Conservation (phyloP, 2,329 filamentous ascomycete genomes). For the Cryphonectria carpinicola region DNA sequence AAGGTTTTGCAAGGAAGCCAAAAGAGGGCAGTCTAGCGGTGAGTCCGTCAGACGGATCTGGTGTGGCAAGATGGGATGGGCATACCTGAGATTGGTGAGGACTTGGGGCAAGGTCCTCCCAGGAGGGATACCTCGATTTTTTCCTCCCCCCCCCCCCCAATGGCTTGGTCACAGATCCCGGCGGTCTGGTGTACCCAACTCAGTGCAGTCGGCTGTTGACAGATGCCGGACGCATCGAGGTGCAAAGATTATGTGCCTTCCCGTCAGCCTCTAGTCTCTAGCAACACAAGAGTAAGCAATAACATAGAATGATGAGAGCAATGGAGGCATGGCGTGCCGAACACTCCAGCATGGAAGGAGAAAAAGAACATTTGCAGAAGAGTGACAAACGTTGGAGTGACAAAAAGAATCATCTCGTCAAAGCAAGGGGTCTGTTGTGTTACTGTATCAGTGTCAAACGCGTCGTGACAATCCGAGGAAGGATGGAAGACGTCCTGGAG, state of each 20-base stretch:
- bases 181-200: conserved; percentile 10
- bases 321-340: conserved; percentile 15
- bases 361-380: conserved; percentile 9
- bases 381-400: neutral
- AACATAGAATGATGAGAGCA: neutral
- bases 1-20: conserved; percentile 1
- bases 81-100: neutral
- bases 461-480: neutral
- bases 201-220: conserved; percentile 22
- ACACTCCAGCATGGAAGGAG: conserved; percentile 5
- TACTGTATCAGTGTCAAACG: conserved; percentile 15
- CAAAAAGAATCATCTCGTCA: neutral
- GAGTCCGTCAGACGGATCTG: conserved; percentile 1
- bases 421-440: neutral
- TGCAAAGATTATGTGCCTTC: conserved; percentile 27
- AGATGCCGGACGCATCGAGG: conserved; percentile 23
- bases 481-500: neutral
- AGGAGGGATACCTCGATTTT: neutral
- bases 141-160: neutral
- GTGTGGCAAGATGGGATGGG: neutral
- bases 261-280: conserved; percentile 15
- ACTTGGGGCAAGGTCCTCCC: neutral
- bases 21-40: conserved; percentile 4
- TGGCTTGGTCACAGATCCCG: conserved; percentile 12
- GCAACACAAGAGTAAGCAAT: neutral